phyloP scores from a whole-genome alignment of 2,329 filamentous ascomycete species.

The Aspergillus neoniger region DNA sequence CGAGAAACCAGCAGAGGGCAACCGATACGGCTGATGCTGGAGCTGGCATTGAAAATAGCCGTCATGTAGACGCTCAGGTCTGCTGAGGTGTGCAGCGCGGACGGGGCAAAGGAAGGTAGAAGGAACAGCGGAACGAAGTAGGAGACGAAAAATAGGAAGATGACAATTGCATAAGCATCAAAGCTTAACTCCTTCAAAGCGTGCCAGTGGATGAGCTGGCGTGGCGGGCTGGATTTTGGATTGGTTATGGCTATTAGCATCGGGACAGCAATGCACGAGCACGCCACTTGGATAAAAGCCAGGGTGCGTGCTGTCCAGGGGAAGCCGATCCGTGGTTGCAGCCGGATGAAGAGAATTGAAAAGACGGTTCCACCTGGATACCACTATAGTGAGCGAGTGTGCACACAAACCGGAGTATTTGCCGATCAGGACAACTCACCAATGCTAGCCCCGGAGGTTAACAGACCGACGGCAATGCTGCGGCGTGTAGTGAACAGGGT shows the following conservation, averaged over 20 bases:
- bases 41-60: constrained; percentile 10
- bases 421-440: constrained; percentile 1
- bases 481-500: constrained; percentile 60
- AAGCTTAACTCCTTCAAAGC: constrained; percentile 9
- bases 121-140: constrained; percentile 14
- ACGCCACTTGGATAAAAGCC: constrained; percentile 13
- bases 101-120: constrained; percentile 5
- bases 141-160: constrained; percentile 14
- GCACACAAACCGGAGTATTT: background rate
- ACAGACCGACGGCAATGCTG: constrained; percentile 56
- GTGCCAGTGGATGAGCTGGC: constrained; percentile 11
- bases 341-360: constrained; percentile 14
- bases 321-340: constrained; percentile 12
- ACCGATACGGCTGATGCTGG: constrained; percentile 4
- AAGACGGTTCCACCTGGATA: constrained; percentile 10
- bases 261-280: constrained; percentile 10
- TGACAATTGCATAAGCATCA: background rate
- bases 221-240: background rate
- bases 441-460: constrained; percentile 48
- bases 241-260: constrained; percentile 7
- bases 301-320: constrained; percentile 9
- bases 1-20: background rate
- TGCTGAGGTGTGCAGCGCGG: background rate
- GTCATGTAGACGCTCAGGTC: constrained; percentile 11
- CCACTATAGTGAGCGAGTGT: background rate